Evolutionary conservation across 2,329 filamentous ascomycete genomes (phyloP).

Genomic region (Thelonectria discophora): DNA sequence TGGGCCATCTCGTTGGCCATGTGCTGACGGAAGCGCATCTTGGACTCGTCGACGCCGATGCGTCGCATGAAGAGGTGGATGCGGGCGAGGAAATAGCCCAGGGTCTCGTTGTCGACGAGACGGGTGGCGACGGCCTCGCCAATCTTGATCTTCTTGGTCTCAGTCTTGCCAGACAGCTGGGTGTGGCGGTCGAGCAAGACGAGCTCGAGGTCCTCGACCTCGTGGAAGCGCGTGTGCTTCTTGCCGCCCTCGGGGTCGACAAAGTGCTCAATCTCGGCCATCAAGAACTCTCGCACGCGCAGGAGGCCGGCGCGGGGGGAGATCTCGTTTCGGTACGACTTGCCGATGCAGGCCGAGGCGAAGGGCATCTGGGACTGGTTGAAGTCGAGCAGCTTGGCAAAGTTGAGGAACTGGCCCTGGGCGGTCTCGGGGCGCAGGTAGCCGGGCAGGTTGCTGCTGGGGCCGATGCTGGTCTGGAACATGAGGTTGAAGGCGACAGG

Average conservation of each 20-base stretch:
- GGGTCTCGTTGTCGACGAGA: slow-evolving; percentile 94
- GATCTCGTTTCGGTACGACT: slow-evolving; percentile 98
- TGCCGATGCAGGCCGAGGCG: slow-evolving; percentile 95
- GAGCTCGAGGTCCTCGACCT: slow-evolving; percentile 85
- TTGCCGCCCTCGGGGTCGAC: slow-evolving; percentile 95
- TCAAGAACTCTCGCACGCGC: slow-evolving; percentile 94
- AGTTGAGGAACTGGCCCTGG: slow-evolving; percentile 98
- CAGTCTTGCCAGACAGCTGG: slow-evolving; percentile 86
- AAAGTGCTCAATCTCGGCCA: slow-evolving; percentile 99
- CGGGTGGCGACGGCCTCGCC: slow-evolving; percentile 85
- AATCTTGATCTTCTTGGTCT: slow-evolving; percentile 76
- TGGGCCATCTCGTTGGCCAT: slow-evolving; percentile 85
- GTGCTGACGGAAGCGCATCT: slow-evolving; percentile 96
- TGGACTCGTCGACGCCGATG: slow-evolving; percentile 85
- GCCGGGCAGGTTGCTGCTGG: slow-evolving; percentile 84
- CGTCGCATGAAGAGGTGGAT: slow-evolving; percentile 91
- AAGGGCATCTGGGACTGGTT: slow-evolving; percentile 97
- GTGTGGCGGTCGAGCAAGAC: slow-evolving; percentile 84
- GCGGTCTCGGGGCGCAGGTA: slow-evolving; percentile 95
- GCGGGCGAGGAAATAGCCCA: slow-evolving; percentile 95
- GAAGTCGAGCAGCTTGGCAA: slow-evolving; percentile 94
- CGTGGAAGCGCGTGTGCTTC: slow-evolving; percentile 88
- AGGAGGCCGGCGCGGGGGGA: slow-evolving; percentile 91
- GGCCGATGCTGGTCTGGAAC: slow-evolving; percentile 96
- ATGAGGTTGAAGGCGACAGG: slow-evolving; percentile 97